phyloP scores from a whole-genome alignment of 2,329 filamentous ascomycete species.

The Penicillium sp. region DNA sequence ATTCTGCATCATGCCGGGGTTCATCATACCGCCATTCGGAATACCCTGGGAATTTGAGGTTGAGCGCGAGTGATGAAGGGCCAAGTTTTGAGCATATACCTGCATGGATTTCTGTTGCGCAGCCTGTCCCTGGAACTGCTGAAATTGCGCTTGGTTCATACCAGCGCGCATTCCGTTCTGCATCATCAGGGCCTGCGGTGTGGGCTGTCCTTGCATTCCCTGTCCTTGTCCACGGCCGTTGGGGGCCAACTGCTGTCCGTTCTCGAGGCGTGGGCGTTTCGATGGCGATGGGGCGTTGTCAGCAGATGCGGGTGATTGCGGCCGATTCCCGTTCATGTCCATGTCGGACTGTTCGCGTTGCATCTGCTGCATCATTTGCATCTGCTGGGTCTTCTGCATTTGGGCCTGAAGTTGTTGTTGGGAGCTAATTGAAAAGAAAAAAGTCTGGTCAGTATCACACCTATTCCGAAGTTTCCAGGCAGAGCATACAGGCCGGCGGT shows the following conservation, averaged over 20 bases:
- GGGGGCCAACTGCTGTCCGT: constrained; percentile 73
- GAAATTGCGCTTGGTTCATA: constrained; percentile 74
- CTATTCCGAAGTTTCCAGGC: constrained; percentile 2
- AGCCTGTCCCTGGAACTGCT: constrained; percentile 58
- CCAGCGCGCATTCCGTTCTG: constrained; percentile 68
- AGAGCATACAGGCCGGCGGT: constrained; percentile 39
- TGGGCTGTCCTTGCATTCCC: constrained; percentile 67
- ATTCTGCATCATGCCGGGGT: constrained; percentile 63
- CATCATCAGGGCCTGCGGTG: constrained; percentile 54
- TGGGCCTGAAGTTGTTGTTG: constrained; percentile 66
- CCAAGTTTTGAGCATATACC: constrained; percentile 80
- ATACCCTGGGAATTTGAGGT: constrained; percentile 77
- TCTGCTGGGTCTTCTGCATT: constrained; percentile 58
- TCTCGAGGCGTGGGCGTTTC: constrained; percentile 83
- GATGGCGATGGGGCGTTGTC: constrained; percentile 91
- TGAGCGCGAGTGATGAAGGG: constrained; percentile 74
- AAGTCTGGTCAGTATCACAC: constrained; percentile 21
- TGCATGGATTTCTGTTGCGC: constrained; percentile 81
- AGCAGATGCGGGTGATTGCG: constrained; percentile 75
- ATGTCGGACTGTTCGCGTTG: constrained; percentile 82
- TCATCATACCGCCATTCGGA: constrained; percentile 69
- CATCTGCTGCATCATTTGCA: constrained; percentile 73
- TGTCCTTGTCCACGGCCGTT: constrained; percentile 68
- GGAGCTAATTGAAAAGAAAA: constrained; percentile 41
- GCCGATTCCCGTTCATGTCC: constrained; percentile 77